Percentiles rank a stretch among this genome's conserved stretches.
These are phyloP conservation scores for Gossypium gossypioides DNA, from an alignment of 441 rosid species.

Conservation along the genomic window DNA sequence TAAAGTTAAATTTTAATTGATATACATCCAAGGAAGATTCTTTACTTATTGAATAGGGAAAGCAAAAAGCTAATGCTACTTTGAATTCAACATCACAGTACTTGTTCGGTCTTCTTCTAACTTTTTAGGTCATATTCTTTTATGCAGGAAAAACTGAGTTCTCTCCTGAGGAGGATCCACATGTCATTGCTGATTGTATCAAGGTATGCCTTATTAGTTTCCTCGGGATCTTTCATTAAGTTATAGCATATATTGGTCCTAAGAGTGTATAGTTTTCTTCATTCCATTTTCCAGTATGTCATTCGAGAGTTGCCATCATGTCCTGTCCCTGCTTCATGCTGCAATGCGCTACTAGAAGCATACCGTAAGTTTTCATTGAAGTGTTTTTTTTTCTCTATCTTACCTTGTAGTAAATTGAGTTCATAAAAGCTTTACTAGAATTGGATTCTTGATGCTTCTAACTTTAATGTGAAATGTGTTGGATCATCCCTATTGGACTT, in stretches of 20 bases:
- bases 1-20: slow-evolving; percentile 6
- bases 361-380: slow-evolving; percentile 55
- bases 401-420: neutral
- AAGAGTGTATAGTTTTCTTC: slow-evolving; percentile 16
- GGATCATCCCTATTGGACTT: neutral
- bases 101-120: slow-evolving; percentile 8
- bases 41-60: neutral
- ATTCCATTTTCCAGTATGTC: slow-evolving; percentile 55
- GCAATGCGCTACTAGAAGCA: slow-evolving; percentile 88
- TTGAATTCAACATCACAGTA: neutral
- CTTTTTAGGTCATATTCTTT: slow-evolving; percentile 11
- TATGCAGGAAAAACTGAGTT: slow-evolving; percentile 73
- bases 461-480: neutral
- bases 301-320: slow-evolving; percentile 95
- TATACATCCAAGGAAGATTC: neutral
- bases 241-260: slow-evolving; percentile 4
- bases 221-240: slow-evolving; percentile 14
- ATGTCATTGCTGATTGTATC: slow-evolving; percentile 88
- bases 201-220: slow-evolving; percentile 44
- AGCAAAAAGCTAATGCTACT: slow-evolving; percentile 6
- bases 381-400: neutral
- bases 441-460: slow-evolving; percentile 4
- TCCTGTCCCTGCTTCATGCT: slow-evolving; percentile 98
- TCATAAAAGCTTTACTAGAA: neutral
- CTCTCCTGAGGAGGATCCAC: slow-evolving; percentile 70